A percentile compares a stretch with the other conserved stretches of the same genome.
Evolutionary conservation across 2,329 filamentous ascomycete genomes (phyloP).

Genomic region (Alternaria sp.): DNA sequence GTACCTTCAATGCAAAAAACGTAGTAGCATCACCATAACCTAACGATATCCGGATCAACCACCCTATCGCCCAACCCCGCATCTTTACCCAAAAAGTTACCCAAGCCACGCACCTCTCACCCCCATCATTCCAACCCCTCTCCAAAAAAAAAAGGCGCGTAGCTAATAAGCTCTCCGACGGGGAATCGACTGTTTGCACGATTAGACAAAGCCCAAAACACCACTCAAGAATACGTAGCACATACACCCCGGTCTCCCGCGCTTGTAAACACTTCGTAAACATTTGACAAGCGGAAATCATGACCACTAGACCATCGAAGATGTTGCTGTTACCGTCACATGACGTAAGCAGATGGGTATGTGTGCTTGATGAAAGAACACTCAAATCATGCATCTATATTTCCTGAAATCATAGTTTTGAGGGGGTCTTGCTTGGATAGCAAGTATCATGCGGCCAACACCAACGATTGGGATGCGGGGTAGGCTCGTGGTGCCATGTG

Average conservation of each 20-base stretch:
- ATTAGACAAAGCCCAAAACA: not conserved
- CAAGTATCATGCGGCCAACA: not conserved
- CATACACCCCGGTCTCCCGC: conserved; percentile 10
- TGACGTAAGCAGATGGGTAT: conserved; percentile 19
- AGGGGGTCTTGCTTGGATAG: not conserved
- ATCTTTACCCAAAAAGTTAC: not conserved
- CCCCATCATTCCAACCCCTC: not conserved
- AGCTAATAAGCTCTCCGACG: not conserved
- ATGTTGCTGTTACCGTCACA: conserved; percentile 6
- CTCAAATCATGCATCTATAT: not conserved
- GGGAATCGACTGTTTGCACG: conserved; percentile 2
- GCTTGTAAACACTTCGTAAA: not conserved
- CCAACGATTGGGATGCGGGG: not conserved
- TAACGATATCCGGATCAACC: not conserved
- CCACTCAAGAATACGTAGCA: not conserved
- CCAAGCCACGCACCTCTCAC: not conserved
- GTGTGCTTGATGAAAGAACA: conserved; percentile 8
- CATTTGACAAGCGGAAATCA: conserved; percentile 8
- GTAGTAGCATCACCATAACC: not conserved
- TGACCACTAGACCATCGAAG: conserved; percentile 25
- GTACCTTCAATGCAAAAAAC: not conserved
- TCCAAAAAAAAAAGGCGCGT: not conserved
- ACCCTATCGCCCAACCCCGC: not conserved
- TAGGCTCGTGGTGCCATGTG: not conserved
- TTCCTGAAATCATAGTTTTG: not conserved